These are phyloP conservation scores for Isabelozyma pseudorhagii DNA, from an alignment of 805 yeast genomes.

Conservation along the genomic window DNA sequence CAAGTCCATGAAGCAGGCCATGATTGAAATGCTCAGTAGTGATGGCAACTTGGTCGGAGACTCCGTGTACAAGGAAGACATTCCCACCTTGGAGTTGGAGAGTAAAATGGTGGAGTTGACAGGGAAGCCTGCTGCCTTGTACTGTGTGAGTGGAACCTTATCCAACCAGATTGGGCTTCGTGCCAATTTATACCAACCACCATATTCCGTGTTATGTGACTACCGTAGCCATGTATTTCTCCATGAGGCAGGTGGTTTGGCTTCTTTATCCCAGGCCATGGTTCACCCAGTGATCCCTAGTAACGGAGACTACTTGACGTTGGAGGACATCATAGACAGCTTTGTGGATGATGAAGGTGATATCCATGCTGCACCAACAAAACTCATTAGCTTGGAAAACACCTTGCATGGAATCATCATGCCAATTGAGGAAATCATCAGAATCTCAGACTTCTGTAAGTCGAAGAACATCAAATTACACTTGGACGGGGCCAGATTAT, in stretches of 20 bases:
- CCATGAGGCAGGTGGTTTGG: slow-evolving; percentile 89
- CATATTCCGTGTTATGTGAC: slow-evolving; percentile 83
- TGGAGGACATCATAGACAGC: slow-evolving; percentile 70
- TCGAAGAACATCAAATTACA: slow-evolving; percentile 62
- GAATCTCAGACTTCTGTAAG: slow-evolving; percentile 69
- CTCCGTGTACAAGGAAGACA: slow-evolving; percentile 85
- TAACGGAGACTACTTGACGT: slow-evolving; percentile 72
- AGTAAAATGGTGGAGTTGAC: slow-evolving; percentile 60
- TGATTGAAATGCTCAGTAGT: slow-evolving; percentile 32
- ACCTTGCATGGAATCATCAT: slow-evolving; percentile 79
- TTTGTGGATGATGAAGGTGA: slow-evolving; percentile 73
- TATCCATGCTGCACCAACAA: slow-evolving; percentile 86
- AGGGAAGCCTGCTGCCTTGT: slow-evolving; percentile 79
- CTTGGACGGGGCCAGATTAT: slow-evolving; percentile 92
- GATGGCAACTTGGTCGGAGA: slow-evolving; percentile 67
- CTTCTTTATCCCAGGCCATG: slow-evolving; percentile 88
- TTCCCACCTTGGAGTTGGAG: slow-evolving; percentile 64
- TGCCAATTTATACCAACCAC: slow-evolving; percentile 75
- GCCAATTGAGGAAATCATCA: slow-evolving; percentile 74
- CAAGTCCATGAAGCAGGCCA: slow-evolving; percentile 58
- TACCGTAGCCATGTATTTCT: slow-evolving; percentile 78
- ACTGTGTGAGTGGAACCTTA: slow-evolving; percentile 85
- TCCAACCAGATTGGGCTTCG: slow-evolving; percentile 86
- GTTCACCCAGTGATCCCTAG: slow-evolving; percentile 77
- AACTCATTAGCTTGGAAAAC: slow-evolving; percentile 80